Evolutionary conservation across 2,329 filamentous ascomycete species (phyloP), one percentile per base, ranked within the genome.

Genomic region (Aspergillus versicolor): DNA sequence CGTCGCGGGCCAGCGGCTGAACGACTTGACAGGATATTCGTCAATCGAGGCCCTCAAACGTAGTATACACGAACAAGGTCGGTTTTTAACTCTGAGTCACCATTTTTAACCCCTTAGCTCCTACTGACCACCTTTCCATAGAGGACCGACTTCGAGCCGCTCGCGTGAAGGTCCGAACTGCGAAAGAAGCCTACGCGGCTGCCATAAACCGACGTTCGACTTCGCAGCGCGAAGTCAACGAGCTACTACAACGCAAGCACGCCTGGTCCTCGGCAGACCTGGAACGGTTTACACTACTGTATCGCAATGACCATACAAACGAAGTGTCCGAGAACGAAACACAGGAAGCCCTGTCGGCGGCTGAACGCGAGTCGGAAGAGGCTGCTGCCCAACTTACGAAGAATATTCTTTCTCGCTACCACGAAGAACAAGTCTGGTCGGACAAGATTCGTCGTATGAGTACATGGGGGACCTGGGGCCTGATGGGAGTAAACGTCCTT

Each of bases 371-470:
- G 59, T 86, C 95, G 59, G 90, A 96, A 75, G 87, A 89, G 60
- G 84, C 92, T 1, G 84, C 87, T 54, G 84, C 87, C 52, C 84
- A 87, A 66, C 79, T 99, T 53, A 93, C 89, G 70, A 87, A 88
- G 60, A 87, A 88, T 50, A 97, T 97, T 66, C 80, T 97, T 51
- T 89, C 89, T 60, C 86, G 95, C 59, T 99, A 99, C 75, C 94
- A 99, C 74, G 94, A 99, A 77, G 94, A 99, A 79, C 94, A 99
- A 78, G 95, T 99, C 56, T 99, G 94, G 94, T 96, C 91, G 70
- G 94, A 99, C 73, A 93, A 96, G 66, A 99, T 99, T 71, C 84
- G 94, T 37, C 83, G 94, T 63, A 96, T 96, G 81, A 94, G 90
- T 72, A 99, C 94, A 0, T 99, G 94, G 94, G 93, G 95, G 37